Conservation (phyloP, 305 asterid genomes). For the Fraxinus dipetala region DNA sequence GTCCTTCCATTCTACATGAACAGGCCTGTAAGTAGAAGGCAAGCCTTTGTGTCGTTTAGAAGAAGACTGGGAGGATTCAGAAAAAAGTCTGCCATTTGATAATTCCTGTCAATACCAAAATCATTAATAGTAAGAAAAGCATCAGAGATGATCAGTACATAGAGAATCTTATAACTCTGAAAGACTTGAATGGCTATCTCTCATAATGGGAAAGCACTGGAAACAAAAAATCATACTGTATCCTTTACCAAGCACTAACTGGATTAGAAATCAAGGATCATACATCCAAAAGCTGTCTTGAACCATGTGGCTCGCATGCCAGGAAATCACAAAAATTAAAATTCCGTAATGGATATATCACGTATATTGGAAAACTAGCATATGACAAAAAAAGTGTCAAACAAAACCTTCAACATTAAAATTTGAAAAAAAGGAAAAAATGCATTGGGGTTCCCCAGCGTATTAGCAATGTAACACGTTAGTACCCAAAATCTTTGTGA, state of each 20-base stretch:
- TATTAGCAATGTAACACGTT: not conserved
- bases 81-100: conserved; percentile 46
- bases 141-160: conserved; percentile 12
- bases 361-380: not conserved
- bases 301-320: not conserved
- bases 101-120: conserved; percentile 56
- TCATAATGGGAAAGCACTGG: not conserved
- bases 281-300: not conserved
- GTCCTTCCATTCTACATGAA: conserved; percentile 91
- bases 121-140: conserved; percentile 26
- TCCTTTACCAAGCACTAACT: not conserved
- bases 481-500: not conserved
- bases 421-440: not conserved
- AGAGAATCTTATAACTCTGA: conserved; percentile 8
- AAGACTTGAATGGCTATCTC: not conserved
- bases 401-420: not conserved
- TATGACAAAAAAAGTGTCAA: not conserved
- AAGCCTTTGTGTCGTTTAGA: conserved; percentile 46
- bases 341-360: not conserved
- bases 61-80: conserved; percentile 51
- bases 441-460: not conserved
- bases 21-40: conserved; percentile 72
- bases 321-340: not conserved
- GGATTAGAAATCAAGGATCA: not conserved
- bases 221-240: not conserved